These are phyloP conservation scores for Yarrowia sp. DNA, from an alignment of 805 yeast genomes.

Conservation along the genomic window DNA sequence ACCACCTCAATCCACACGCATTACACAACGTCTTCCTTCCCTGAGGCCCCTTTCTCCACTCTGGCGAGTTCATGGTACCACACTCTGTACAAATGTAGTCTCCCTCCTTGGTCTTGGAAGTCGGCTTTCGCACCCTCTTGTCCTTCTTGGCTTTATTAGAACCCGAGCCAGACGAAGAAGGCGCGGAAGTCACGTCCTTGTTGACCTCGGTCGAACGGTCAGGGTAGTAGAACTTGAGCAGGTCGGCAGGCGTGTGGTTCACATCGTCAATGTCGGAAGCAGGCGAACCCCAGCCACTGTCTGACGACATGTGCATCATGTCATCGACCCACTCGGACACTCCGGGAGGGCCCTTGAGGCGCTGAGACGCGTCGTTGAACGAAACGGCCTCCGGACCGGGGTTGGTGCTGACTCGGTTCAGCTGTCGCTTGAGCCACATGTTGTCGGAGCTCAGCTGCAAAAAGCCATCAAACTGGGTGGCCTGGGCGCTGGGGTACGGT, in stretches of 20 bases:
- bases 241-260: not conserved
- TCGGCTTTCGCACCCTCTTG: conserved; percentile 14
- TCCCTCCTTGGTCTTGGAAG: conserved; percentile 14
- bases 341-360: conserved; percentile 15
- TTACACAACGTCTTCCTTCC: conserved; percentile 83
- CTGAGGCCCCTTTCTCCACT: conserved; percentile 89
- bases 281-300: conserved; percentile 16
- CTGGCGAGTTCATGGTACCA: conserved; percentile 74
- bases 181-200: not conserved
- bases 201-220: not conserved
- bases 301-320: conserved; percentile 12
- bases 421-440: conserved; percentile 20
- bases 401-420: conserved; percentile 2
- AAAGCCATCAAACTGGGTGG: conserved; percentile 15
- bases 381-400: not conserved
- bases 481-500: conserved; percentile 8
- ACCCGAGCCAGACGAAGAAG: not conserved
- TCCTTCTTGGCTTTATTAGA: not conserved
- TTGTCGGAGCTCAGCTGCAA: conserved; percentile 14
- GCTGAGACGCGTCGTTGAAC: not conserved
- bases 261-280: not conserved
- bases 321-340: conserved; percentile 21
- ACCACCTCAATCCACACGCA: conserved; percentile 78
- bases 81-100: conserved; percentile 60
- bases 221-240: conserved; percentile 15